Percentiles rank a stretch among this genome's conserved stretches.
Evolutionary conservation across 73 alveolate genomes (phyloP).

Genomic region (Paramecium bursaria): DNA sequence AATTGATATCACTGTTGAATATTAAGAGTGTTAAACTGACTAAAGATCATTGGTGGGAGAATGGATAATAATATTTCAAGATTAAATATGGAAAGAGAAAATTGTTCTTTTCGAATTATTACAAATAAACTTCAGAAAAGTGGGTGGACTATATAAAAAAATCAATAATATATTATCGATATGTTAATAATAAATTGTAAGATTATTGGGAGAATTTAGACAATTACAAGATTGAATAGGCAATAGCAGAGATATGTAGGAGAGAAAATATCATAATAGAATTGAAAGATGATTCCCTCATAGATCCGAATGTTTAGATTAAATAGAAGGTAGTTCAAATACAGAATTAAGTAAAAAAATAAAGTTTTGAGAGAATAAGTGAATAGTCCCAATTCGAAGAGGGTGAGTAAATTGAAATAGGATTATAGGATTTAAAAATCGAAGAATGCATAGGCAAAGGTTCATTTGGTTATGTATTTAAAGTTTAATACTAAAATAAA

Average conservation of each 20-base stretch:
- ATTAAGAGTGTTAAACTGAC: slow-evolving; percentile 6
- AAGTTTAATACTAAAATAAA: slow-evolving; percentile 29
- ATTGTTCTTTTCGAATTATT: background rate
- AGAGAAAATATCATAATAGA: background rate
- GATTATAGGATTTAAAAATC: background rate
- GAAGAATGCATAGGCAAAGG: slow-evolving; percentile 58
- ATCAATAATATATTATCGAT: background rate
- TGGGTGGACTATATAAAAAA: background rate
- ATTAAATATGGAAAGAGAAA: background rate
- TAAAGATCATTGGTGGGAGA: background rate
- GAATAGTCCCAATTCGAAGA: background rate
- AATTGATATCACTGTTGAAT: background rate
- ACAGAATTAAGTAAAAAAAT: background rate
- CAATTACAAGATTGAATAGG: background rate
- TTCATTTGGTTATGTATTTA: slow-evolving; percentile 58
- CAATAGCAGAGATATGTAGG: background rate
- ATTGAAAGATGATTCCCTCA: background rate
- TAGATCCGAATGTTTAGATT: background rate
- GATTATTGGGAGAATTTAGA: background rate
- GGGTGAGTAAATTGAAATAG: background rate
- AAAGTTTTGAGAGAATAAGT: background rate
- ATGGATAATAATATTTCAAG: slow-evolving; percentile 5
- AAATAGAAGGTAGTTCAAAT: background rate
- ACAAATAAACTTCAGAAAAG: background rate
- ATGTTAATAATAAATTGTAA: background rate